Evolutionary conservation across 305 asterid genomes (phyloP).

Genomic region (Fraxinus floribunda): DNA sequence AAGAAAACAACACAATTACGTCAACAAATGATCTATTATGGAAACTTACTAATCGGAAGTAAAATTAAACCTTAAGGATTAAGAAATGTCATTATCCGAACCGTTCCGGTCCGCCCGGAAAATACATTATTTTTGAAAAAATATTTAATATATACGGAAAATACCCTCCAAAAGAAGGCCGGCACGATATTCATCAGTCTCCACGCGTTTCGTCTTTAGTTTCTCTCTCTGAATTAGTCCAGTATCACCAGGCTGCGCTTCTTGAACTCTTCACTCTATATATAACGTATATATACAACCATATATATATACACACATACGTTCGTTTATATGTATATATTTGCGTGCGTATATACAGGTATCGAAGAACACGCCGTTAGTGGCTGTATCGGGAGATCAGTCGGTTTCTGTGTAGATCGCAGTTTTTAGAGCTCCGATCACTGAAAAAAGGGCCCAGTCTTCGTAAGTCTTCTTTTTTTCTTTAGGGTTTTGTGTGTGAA

Average conservation of each 20-base stretch:
- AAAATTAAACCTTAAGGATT: neutral
- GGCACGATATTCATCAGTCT: neutral
- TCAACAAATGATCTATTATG: neutral
- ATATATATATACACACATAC: neutral
- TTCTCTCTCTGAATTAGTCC: neutral
- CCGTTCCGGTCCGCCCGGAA: neutral
- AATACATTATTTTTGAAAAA: neutral
- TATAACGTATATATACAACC: neutral
- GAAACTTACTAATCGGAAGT: neutral
- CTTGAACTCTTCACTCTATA: neutral
- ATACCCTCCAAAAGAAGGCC: neutral
- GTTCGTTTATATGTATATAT: neutral
- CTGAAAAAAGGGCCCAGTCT: neutral
- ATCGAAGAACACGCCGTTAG: neutral
- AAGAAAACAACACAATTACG: neutral
- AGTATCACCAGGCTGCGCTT: neutral
- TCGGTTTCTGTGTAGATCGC: slow-evolving; percentile 12
- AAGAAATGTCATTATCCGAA: neutral
- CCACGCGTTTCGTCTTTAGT: neutral
- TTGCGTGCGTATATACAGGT: neutral
- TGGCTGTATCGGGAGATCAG: slow-evolving; percentile 12
- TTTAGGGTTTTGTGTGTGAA: neutral
- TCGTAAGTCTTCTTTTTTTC: slow-evolving; percentile 11
- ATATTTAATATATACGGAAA: neutral
- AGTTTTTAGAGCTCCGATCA: neutral